Evolutionary conservation across 2,329 filamentous ascomycete species (phyloP).

Genomic region (Penicillium oxalicum): DNA sequence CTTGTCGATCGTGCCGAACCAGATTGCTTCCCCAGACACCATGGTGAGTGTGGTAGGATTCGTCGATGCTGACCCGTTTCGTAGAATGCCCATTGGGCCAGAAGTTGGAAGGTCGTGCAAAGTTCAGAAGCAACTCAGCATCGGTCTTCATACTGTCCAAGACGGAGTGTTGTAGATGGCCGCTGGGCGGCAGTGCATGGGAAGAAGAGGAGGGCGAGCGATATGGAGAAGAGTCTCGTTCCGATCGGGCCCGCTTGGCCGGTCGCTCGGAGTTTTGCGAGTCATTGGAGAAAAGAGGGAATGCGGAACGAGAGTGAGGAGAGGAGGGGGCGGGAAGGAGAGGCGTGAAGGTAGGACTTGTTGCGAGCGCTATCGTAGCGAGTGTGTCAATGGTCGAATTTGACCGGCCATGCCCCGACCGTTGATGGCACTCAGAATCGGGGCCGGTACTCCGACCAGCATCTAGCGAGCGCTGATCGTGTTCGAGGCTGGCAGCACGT

Average conservation of each 20-base stretch:
- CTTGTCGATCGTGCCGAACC: constrained; percentile 19
- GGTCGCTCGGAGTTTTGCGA: constrained; percentile 43
- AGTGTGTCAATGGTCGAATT: constrained; percentile 46
- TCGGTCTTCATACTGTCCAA: constrained; percentile 43
- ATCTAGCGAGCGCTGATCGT: constrained; percentile 17
- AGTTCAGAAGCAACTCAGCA: constrained; percentile 44
- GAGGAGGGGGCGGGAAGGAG: constrained; percentile 29
- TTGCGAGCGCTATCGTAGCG: constrained; percentile 47
- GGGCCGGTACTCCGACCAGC: constrained; percentile 16
- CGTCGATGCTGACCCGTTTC: constrained; percentile 30
- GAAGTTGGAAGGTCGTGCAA: constrained; percentile 38
- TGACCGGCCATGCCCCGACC: constrained; percentile 39
- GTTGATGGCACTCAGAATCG: constrained; percentile 22
- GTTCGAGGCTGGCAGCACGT: constrained; percentile 22
- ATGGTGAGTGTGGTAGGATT: constrained; percentile 20
- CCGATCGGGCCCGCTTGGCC: constrained; percentile 56
- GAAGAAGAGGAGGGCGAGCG: constrained; percentile 18
- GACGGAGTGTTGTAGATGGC: constrained; percentile 27
- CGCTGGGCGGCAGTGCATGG: constrained; percentile 22
- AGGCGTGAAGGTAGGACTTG: constrained; percentile 40
- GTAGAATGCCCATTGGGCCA: constrained; percentile 20
- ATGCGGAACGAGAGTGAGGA: constrained; percentile 19
- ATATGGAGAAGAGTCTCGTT: constrained; percentile 45
- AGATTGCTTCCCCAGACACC: constrained; percentile 15
- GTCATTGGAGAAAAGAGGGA: constrained; percentile 27